phyloP scores from a whole-genome alignment of 73 alveolate genomes.

The Loxodes magnus region DNA sequence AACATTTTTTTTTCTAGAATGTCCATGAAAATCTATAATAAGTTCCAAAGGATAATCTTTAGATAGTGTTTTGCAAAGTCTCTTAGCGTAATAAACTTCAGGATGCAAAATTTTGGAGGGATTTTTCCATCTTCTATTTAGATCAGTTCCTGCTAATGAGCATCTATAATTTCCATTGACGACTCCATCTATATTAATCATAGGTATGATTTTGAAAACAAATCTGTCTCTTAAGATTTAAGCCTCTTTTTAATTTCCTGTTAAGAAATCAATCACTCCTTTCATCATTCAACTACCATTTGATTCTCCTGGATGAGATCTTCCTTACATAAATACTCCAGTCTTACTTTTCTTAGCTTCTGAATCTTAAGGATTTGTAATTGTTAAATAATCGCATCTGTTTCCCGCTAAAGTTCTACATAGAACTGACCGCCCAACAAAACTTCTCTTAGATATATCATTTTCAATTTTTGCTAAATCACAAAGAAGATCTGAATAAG shows the following conservation, averaged over 20 bases:
- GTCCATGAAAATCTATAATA: conserved; percentile 99
- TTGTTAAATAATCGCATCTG: conserved; percentile 2
- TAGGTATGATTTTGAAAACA: conserved; percentile 86
- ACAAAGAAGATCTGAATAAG: conserved; percentile 65
- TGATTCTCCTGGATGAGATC: conserved; percentile 99
- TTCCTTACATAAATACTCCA: conserved; percentile 69
- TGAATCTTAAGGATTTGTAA: conserved; percentile 32
- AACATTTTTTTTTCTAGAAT: conserved; percentile 68
- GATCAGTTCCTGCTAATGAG: conserved; percentile 94
- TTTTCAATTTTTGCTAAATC: not conserved
- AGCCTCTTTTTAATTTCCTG: conserved; percentile 75
- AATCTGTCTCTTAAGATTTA: conserved; percentile 70
- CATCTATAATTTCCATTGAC: conserved; percentile 86
- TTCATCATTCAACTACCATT: conserved; percentile 54
- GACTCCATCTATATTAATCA: conserved; percentile 99
- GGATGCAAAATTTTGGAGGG: conserved; percentile 95
- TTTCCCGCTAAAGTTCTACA: conserved; percentile 75
- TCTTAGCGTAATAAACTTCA: conserved; percentile 74
- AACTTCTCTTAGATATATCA: conserved; percentile 27
- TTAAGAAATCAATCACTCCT: conserved; percentile 76
- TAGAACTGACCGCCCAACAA: conserved; percentile 33
- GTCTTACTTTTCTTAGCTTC: conserved; percentile 33
- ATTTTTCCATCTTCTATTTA: conserved; percentile 95
- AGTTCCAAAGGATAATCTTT: conserved; percentile 87
- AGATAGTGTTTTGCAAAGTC: conserved; percentile 75